Conservation (phyloP, 495 filamentous ascomycete species). For the Hypomontagnella submonticulosa region DNA sequence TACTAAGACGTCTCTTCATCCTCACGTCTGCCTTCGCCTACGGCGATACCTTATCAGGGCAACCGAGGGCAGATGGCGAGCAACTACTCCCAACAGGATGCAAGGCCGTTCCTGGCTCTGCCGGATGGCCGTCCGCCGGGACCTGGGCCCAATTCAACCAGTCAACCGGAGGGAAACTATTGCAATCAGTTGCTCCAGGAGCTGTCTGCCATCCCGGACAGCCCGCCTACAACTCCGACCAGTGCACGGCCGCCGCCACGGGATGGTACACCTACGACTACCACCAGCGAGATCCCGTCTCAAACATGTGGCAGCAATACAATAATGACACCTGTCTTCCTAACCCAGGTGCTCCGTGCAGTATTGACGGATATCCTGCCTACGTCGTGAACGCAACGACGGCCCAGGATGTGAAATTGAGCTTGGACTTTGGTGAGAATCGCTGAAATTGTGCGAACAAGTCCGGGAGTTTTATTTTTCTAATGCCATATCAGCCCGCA, state of each 20-base stretch:
- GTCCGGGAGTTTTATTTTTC: background rate
- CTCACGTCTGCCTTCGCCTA: slow-evolving; percentile 16
- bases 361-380: slow-evolving; percentile 59
- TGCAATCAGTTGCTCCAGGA: slow-evolving; percentile 63
- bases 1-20: slow-evolving; percentile 4
- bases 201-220: slow-evolving; percentile 64
- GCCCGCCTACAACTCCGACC: slow-evolving; percentile 46
- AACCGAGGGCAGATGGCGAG: slow-evolving; percentile 4
- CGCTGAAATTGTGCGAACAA: background rate
- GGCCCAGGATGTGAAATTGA: slow-evolving; percentile 54
- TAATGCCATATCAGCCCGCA: slow-evolving; percentile 47
- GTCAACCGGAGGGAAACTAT: slow-evolving; percentile 60
- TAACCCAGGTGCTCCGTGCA: slow-evolving; percentile 48
- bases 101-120: slow-evolving; percentile 49
- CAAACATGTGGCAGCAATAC: slow-evolving; percentile 55
- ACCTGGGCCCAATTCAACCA: slow-evolving; percentile 50
- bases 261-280: slow-evolving; percentile 52
- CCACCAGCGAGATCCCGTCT: slow-evolving; percentile 52
- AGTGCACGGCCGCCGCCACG: slow-evolving; percentile 48
- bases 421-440: slow-evolving; percentile 54
- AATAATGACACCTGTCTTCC: slow-evolving; percentile 60
- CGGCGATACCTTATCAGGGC: slow-evolving; percentile 26
- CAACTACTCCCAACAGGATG: slow-evolving; percentile 25
- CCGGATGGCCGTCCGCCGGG: slow-evolving; percentile 49
- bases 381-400: slow-evolving; percentile 60